phyloP scores from a whole-genome alignment of 2,329 filamentous ascomycete species.

The Botryosphaeria dothidea region DNA sequence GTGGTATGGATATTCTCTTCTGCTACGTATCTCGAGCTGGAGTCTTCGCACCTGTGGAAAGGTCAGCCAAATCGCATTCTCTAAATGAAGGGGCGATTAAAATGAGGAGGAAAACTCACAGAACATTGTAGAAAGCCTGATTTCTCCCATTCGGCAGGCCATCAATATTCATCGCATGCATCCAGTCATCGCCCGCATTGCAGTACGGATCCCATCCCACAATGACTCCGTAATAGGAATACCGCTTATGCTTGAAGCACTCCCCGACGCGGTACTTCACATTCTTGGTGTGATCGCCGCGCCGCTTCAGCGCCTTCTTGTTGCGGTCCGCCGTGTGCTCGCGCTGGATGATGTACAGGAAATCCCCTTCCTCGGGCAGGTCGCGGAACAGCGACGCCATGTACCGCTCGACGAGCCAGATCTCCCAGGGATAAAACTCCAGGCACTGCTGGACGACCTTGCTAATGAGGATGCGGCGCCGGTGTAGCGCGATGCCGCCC shows the following conservation, averaged over 20 bases:
- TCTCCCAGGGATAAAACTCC: conserved; percentile 69
- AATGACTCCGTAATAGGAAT: conserved; percentile 77
- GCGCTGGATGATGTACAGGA: conserved; percentile 58
- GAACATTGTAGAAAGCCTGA: conserved; percentile 80
- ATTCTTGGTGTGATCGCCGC: conserved; percentile 20
- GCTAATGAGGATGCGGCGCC: conserved; percentile 60
- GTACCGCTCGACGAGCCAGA: conserved; percentile 68
- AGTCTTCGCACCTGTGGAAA: conserved; percentile 60
- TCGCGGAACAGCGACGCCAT: conserved; percentile 62
- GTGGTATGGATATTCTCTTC: conserved; percentile 72
- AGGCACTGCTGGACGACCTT: conserved; percentile 66
- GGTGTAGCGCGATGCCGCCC: conserved; percentile 24
- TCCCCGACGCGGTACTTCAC: conserved; percentile 61
- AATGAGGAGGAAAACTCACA: conserved; percentile 61
- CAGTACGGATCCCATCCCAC: conserved; percentile 78
- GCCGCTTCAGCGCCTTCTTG: conserved; percentile 55
- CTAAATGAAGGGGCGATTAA: not conserved
- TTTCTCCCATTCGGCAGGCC: conserved; percentile 58
- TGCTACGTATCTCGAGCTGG: conserved; percentile 71
- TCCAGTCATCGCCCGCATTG: conserved; percentile 62
- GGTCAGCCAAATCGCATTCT: not conserved
- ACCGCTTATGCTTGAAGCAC: conserved; percentile 79
- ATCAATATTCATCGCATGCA: conserved; percentile 64
- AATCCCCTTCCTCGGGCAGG: conserved; percentile 54
- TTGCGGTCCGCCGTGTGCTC: conserved; percentile 27